Base-by-base conservation (phyloP, 2,329 filamentous ascomycete species). In the Cladosporium sp. region DNA sequence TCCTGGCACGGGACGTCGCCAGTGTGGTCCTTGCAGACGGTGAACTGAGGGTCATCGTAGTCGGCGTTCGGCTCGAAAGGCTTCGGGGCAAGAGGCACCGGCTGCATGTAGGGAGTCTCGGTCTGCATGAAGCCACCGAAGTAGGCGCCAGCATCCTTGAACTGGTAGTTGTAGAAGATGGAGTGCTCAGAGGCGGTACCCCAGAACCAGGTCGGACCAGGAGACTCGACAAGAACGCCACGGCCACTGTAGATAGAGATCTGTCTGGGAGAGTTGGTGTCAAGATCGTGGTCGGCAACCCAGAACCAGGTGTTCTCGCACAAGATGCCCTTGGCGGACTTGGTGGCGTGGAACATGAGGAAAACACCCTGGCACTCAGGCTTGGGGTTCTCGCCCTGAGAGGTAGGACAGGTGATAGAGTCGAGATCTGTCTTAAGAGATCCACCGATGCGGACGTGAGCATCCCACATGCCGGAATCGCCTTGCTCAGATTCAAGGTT, bases 401-500 rank as follows among this genome's bases (percentile, higher is more conserved):
- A 95, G 58, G 48, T 55, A 41, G 42, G 47, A 45, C 54, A 53
- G 67, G 71, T 84, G 68, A 88, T 79, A 15, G 85, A 86, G 70
- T 95, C 88, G 13, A 97, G 80, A 57, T 88, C 72, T 22, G 91
- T 95, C 54, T 92, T 92, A 4, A 87, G 85, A 49, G 85, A 84
- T 38, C 93, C 93, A 61, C 90, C 92, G 61, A 99, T 82, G 64
- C 93, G 89, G 73, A 93, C 86, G 75, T 99, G 93, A n/a, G 91
- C 85, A 63, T 99, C 93, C 88, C 91, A 99, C 71, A 96, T 84
- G 55, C 83, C 92, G 17, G 84, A 84, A 1, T 83, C 80, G 41
- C 89, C 89, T 52, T 84, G 78, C 3, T 78, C 67, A 30, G 83
- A 85, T 38, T 82, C 82, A 37, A 96, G 75, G 71, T 96, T 96